Conservation (phyloP, 2,329 filamentous ascomycete species). For the Nannizziopsis barbatae region DNA sequence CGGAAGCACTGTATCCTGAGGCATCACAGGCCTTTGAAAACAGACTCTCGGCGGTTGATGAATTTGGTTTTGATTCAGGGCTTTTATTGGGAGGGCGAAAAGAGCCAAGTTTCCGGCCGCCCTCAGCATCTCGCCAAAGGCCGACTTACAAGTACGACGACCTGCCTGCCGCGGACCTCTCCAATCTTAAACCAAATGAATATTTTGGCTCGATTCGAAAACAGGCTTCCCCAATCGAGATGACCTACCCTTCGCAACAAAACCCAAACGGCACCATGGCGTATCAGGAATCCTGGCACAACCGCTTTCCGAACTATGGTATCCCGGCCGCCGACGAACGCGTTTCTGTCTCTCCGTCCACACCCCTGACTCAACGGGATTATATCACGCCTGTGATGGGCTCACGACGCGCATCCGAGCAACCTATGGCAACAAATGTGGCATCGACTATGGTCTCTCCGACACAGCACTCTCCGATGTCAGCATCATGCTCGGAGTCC, state of each 20-base stretch:
- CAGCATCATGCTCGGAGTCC: constrained; percentile 24
- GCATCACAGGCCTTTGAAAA: constrained; percentile 13
- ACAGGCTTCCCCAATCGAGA: constrained; percentile 39
- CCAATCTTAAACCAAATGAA: constrained; percentile 33
- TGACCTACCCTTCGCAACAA: constrained; percentile 43
- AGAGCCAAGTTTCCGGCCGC: constrained; percentile 15
- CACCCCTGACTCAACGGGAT: constrained; percentile 34
- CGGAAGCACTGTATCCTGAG: constrained; percentile 9
- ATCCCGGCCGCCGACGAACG: constrained; percentile 37
- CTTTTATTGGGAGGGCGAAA: constrained; percentile 18
- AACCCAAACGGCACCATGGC: constrained; percentile 35
- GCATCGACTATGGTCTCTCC: constrained; percentile 25
- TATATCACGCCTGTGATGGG: constrained; percentile 24
- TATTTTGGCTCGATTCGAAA: constrained; percentile 31
- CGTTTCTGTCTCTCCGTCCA: constrained; percentile 37
- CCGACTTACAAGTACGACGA: constrained; percentile 29
- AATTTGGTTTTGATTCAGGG: constrained; percentile 13
- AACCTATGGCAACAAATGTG: constrained; percentile 27
- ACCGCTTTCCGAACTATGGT: constrained; percentile 44
- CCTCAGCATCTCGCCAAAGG: constrained; percentile 24
- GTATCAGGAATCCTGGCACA: constrained; percentile 41
- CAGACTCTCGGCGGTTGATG: constrained; percentile 10
- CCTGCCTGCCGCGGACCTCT: constrained; percentile 27
- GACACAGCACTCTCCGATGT: constrained; percentile 27
- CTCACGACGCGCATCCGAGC: constrained; percentile 27